These are phyloP conservation scores for Ceratocystis papillata DNA, from an alignment of 2,329 filamentous ascomycete genomes.

Conservation along the genomic window DNA sequence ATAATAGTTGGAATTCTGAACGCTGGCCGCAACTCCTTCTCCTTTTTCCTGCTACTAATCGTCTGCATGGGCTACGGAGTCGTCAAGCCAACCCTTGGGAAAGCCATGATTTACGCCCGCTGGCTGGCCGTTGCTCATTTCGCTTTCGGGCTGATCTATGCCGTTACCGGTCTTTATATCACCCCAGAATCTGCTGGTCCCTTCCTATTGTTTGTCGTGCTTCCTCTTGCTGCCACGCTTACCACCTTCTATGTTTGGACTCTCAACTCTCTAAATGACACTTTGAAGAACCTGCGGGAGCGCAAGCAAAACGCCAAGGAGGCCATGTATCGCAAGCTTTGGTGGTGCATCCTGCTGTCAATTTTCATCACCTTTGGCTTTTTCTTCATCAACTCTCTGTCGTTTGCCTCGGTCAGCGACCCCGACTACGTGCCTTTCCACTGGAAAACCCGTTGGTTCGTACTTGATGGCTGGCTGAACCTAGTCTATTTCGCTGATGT, in stretches of 20 bases:
- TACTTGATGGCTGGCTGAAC: conserved; percentile 95
- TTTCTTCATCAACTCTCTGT: conserved; percentile 97
- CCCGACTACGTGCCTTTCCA: conserved; percentile 90
- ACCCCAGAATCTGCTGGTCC: conserved; percentile 80
- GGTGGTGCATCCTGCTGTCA: conserved; percentile 90
- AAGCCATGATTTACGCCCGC: conserved; percentile 88
- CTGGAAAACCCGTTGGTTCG: conserved; percentile 96
- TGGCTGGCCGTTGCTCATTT: conserved; percentile 88
- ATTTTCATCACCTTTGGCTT: conserved; percentile 95
- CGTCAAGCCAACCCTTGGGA: conserved; percentile 83
- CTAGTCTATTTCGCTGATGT: conserved; percentile 92
- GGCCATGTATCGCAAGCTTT: conserved; percentile 93
- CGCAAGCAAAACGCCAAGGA: conserved; percentile 91
- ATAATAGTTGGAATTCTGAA: conserved; percentile 88
- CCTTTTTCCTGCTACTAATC: conserved; percentile 93
- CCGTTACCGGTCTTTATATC: conserved; percentile 76
- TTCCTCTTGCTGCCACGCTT: conserved; percentile 80
- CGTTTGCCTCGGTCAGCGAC: conserved; percentile 73
- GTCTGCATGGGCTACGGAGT: conserved; percentile 99
- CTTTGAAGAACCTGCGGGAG: conserved; percentile 90
- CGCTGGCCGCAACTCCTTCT: conserved; percentile 90
- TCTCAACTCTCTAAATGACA: conserved; percentile 83
- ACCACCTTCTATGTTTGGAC: conserved; percentile 99
- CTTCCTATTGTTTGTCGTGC: conserved; percentile 81
- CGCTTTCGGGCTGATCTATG: conserved; percentile 86